Evolutionary conservation across 148 eudicot genomes (phyloP), one percentile per base, ranked within the genome.

Genomic region (Silene conica): DNA sequence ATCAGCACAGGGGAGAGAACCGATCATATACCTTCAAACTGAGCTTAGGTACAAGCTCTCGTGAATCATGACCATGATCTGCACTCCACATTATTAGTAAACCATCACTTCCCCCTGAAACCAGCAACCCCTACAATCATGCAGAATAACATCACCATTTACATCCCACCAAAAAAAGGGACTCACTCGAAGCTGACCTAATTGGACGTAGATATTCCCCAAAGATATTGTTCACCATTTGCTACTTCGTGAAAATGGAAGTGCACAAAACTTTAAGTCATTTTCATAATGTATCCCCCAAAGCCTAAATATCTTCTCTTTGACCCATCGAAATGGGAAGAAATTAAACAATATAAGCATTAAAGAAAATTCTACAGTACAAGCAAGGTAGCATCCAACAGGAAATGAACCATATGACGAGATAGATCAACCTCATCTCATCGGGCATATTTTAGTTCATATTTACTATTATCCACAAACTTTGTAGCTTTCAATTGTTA

Each of bases 41-140:
- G 80, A 87, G 85, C 83, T 95, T 92, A 70, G 98, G 98, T 64
- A 87, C 97, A 70, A 92, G 96, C 63, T 94, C 98, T 78, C 90
- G 88, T 25, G 97, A 88, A 90, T 92, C 98, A 74, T 85, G 96
- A 50, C 93, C 85, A 80, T 88, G 89, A 72, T 90, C 97, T 18
- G 96, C 93, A 85, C 89, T 90, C 98, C 98, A 95, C 52, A 92
- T 81, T 34, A 95, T 89, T 60, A 95, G 90, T 77, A 92, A 83
- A 61, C 98, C 98, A 87, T 95, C 98, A 80, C 84, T 90, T 79
- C 98, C 98, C 66, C 98, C 98, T 43, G 98, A 95, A 77, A 95
- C 98, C 84, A 95, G 78, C 81, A 92, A 91, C 22, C 93, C 92
- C 98, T 95, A 80, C 76, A 81, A 63, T 48, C 64, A 78, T 34